Base-by-base conservation (phyloP, 176 grass and related monocot genomes). In the Juncus inflexus region DNA sequence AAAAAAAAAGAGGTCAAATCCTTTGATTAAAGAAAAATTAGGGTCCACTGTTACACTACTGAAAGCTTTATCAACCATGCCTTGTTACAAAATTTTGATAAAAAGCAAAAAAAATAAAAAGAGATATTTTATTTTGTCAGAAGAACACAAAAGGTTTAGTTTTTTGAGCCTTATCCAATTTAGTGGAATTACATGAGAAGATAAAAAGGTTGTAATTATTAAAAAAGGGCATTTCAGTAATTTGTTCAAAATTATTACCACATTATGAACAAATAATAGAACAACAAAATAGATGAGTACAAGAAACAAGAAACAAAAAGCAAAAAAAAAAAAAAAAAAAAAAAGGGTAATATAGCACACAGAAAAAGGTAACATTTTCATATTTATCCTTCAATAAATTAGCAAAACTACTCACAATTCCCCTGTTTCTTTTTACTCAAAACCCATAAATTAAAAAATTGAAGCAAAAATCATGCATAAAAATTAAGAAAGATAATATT, bases 151-250 rank as follows among this genome's bases (percentile, higher is more conserved):
- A 71, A 71, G 67, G 8, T 35, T 71, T 4, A 13, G 16, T 16
- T 40, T 59, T 70, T 71, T 45, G 54, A 58, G 54, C 37, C 38
- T 42, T 70, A 58, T 45, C 11, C 52, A 55, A 55, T 70, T 58
- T 14, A 41, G 43, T 47, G 43, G 43, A 47, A 47, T 47, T 47
- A 47, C 9, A 47, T 47, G 43, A 47, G 9, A 47, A 47, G 52
- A 70, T 14, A 45, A 45, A 15, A 59, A 39, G 10, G 38, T 40
- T 70, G 55, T 59, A 42, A 19, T 59, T 10, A 58, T 71, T 9
- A 59, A 59, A 58, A 71, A 11, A 42, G 57, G 55, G 52, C 42
- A 71, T 37, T 71, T 71, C 6, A 41, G 19, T 42, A 71, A 43
- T 6, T 47, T 9, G 4, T 47, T 47, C 9, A 10, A 41, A 59